A percentile compares a stretch with the other conserved stretches of the same genome.
Evolutionary conservation across 2,329 filamentous ascomycete genomes (phyloP).

Genomic region (Penicillium paneum): DNA sequence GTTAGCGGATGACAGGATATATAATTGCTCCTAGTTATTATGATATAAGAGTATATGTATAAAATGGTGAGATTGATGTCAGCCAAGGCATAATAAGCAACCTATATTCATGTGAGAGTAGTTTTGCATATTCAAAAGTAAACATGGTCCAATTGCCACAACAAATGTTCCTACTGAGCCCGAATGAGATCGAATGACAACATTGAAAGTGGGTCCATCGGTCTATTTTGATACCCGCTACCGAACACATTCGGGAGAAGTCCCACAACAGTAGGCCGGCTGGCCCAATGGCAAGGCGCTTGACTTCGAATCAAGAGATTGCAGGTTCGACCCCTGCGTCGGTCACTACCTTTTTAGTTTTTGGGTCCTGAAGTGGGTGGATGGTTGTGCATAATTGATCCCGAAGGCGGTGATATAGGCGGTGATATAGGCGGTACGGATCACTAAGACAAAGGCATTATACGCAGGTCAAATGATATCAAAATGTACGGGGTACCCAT

Average conservation of each 20-base stretch:
- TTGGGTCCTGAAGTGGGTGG: too few relatives aligned
- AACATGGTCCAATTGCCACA: not conserved
- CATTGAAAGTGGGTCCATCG: not conserved
- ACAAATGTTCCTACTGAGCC: not conserved
- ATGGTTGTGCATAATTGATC: too few relatives aligned
- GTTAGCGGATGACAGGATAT: not conserved
- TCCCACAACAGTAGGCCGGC: conserved; percentile 20
- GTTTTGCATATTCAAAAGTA: too few relatives aligned
- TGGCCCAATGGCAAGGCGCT: conserved; percentile 52
- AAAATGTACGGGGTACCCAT: too few relatives aligned
- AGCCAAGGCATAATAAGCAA: not conserved
- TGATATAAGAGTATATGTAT: not conserved
- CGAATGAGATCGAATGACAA: not conserved
- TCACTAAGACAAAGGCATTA: too few relatives aligned
- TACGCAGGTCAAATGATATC: too few relatives aligned
- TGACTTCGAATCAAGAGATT: conserved; percentile 54
- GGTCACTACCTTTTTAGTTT: conserved; percentile 29
- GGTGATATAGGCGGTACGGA: too few relatives aligned
- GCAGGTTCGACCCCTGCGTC: conserved; percentile 47
- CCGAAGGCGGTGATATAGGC: too few relatives aligned
- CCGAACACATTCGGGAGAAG: fast-evolving
- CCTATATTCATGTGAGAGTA: fast-evolving
- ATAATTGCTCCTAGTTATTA: not conserved
- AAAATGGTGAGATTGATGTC: not conserved
- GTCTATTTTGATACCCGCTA: fast-evolving